A percentile compares a stretch with the other conserved stretches of the same genome.
These are phyloP conservation scores for Singerocomus rubriflavus DNA, from an alignment of 1,284 basidiomycete genomes.

Conservation along the genomic window DNA sequence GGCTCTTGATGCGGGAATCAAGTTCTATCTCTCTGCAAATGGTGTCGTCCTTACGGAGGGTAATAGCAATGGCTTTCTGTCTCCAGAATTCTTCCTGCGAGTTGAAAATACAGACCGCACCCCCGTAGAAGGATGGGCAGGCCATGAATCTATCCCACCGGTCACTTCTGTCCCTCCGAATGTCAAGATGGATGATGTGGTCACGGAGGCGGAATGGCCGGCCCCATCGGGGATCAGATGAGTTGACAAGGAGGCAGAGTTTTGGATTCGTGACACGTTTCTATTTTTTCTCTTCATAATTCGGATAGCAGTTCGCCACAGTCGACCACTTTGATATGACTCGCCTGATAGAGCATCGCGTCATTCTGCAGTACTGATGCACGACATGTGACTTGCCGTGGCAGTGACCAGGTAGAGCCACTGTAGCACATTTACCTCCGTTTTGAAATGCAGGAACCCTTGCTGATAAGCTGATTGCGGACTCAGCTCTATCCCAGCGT, in stretches of 20 bases:
- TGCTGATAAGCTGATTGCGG: not conserved
- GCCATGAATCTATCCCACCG: not conserved
- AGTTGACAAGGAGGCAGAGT: conserved; percentile 1
- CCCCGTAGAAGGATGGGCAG: conserved; percentile 37
- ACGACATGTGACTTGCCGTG: not conserved
- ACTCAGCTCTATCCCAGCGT: not conserved
- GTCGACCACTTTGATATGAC: not conserved
- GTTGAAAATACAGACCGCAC: conserved; percentile 46
- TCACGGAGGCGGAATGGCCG: not conserved
- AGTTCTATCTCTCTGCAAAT: conserved; percentile 75
- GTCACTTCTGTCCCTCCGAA: not conserved
- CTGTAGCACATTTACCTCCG: not conserved
- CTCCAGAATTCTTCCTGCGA: conserved; percentile 57
- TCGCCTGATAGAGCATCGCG: not conserved
- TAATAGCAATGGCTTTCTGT: conserved; percentile 52
- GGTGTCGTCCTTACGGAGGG: conserved; percentile 84
- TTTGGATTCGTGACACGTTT: not conserved
- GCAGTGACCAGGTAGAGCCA: not conserved
- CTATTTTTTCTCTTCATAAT: not conserved
- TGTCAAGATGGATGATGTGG: not conserved
- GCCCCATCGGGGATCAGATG: not conserved
- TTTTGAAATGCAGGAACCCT: not conserved
- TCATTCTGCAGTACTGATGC: not conserved
- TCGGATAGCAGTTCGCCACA: not conserved
- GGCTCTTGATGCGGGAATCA: conserved; percentile 68